Conservation (phyloP, 176 grass and related monocot species). For the Elymus sibiricus region DNA sequence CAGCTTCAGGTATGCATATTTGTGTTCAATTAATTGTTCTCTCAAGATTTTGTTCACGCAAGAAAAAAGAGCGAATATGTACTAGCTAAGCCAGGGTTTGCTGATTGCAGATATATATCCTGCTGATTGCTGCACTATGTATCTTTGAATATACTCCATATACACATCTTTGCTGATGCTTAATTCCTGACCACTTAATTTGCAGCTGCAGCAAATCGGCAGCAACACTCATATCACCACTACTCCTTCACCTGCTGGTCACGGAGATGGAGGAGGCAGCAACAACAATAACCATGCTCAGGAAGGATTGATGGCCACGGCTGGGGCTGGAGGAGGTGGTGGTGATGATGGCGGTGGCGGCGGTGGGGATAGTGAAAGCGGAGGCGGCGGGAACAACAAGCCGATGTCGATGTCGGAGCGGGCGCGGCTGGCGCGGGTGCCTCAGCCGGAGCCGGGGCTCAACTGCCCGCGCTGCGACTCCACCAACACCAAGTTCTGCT, state of each 20-base stretch:
- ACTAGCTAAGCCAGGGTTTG: background rate
- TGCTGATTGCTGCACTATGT: background rate
- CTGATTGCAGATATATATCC: background rate
- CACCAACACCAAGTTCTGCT: slow-evolving; percentile 92
- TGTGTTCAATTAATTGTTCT: background rate
- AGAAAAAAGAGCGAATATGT: background rate
- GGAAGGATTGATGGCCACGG: background rate
- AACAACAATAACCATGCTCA: background rate
- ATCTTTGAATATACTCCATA: slow-evolving; percentile 11
- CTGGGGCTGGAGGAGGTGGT: background rate
- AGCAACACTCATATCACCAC: background rate
- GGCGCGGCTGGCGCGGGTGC: slow-evolving; percentile 27
- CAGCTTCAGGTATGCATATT: slow-evolving; percentile 31
- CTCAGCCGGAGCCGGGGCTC: slow-evolving; percentile 38
- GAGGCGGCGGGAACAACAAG: background rate
- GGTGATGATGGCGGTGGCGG: background rate
- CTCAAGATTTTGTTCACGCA: background rate
- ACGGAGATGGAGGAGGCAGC: background rate
- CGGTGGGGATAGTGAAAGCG: background rate
- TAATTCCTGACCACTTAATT: background rate
- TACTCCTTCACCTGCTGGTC: background rate
- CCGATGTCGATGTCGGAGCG: slow-evolving; percentile 26
- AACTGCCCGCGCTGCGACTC: slow-evolving; percentile 76
- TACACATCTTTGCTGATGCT: background rate
- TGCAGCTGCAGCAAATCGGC: slow-evolving; percentile 23